phyloP scores from a whole-genome alignment of 352 stramenopile species.

The Globisporangium parvum region DNA sequence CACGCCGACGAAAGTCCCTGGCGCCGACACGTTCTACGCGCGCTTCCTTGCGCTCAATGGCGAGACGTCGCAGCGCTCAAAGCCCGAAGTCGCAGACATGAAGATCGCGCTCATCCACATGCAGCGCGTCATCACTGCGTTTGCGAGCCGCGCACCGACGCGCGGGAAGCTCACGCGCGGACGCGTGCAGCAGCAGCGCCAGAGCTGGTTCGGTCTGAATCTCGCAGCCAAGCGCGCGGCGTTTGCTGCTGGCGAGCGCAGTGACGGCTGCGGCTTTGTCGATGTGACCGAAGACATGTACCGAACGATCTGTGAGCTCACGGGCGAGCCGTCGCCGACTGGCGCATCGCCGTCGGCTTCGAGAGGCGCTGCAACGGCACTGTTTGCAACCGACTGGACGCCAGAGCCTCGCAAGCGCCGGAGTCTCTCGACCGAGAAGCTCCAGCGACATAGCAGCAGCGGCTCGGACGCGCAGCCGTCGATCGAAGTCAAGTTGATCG shows the following conservation, averaged over 20 bases:
- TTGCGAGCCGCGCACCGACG: conserved; percentile 1
- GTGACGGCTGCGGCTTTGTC: conserved; percentile 5
- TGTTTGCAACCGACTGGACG: background rate
- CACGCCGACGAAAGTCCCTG: conserved; percentile 6
- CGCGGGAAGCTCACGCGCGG: conserved; percentile 10
- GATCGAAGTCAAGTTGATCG: conserved; percentile 5
- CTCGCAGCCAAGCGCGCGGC: background rate
- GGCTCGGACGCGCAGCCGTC: too few species aligned
- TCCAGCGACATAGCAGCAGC: too few species aligned
- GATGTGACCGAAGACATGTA: conserved; percentile 13
- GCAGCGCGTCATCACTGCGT: conserved; percentile 6
- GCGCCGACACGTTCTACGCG: conserved; percentile 9
- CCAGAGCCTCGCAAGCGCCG: conserved; percentile 4
- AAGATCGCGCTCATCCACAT: conserved; percentile 13
- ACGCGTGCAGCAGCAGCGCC: conserved; percentile 6
- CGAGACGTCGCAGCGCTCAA: conserved; percentile 9
- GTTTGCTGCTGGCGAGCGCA: background rate
- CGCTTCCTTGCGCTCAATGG: conserved; percentile 12
- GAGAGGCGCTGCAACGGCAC: too few species aligned
- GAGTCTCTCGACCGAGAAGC: background rate
- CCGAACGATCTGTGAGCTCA: conserved; percentile 4
- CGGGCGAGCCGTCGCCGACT: background rate
- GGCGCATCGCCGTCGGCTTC: background rate
- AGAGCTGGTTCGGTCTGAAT: conserved; percentile 11
- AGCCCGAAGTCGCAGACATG: conserved; percentile 10